Percentiles rank a stretch among this genome's conserved stretches.
These are phyloP conservation scores for Plasmodium relictum DNA, from an alignment of 169 alveolate species.

Conservation along the genomic window DNA sequence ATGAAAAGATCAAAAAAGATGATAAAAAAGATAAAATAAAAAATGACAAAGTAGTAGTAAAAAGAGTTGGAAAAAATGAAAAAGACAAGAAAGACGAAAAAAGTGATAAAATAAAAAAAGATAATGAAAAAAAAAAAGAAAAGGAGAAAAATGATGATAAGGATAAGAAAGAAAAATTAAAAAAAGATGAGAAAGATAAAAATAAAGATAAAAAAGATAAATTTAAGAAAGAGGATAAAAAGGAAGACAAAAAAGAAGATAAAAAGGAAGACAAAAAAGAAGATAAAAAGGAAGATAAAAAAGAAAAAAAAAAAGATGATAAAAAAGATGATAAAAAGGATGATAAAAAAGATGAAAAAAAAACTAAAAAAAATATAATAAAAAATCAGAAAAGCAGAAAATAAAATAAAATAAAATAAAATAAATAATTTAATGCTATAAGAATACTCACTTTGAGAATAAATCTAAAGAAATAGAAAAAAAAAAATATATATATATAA, in stretches of 20 bases:
- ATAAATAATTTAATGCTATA: background rate
- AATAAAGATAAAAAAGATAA: constrained; percentile 24
- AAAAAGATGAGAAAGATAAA: constrained; percentile 28
- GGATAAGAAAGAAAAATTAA: background rate
- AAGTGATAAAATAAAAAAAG: constrained; percentile 11
- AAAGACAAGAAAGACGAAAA: constrained; percentile 18
- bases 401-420: background rate
- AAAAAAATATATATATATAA: constrained; percentile 1
- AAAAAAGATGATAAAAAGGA: constrained; percentile 23
- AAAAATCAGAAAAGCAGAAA: constrained; percentile 1
- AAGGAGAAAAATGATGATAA: constrained; percentile 10
- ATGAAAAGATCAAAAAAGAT: constrained; percentile 12
- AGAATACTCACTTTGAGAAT: too few species aligned
- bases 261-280: constrained; percentile 7
- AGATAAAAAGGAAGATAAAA: constrained; percentile 34
- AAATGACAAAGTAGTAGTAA: constrained; percentile 14
- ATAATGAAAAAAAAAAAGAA: constrained; percentile 10
- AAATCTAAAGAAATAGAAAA: constrained; percentile 6
- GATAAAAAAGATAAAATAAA: constrained; percentile 23
- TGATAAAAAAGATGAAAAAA: constrained; percentile 27
- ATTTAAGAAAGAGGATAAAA: constrained; percentile 6
- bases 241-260: constrained; percentile 16
- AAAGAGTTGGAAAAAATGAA: constrained; percentile 7
- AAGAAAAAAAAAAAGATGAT: constrained; percentile 10
- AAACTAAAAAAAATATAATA: constrained; percentile 14